A percentile compares a stretch with the other conserved stretches of the same genome.
These are phyloP conservation scores for Sporothrix brasiliensis DNA, from an alignment of 2,329 filamentous ascomycete genomes.

Conservation along the genomic window DNA sequence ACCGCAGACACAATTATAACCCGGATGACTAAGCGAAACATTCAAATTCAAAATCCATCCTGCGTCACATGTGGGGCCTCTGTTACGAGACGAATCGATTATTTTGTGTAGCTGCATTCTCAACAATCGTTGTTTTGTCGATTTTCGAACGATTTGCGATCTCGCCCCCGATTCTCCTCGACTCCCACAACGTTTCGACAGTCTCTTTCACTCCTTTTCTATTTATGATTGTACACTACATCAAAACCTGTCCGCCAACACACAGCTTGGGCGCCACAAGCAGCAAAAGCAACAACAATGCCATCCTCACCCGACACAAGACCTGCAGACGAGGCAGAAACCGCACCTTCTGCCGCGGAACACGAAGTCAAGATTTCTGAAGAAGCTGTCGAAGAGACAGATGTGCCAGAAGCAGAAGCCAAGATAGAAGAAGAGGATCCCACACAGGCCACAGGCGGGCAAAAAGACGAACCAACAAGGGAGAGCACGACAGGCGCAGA, in stretches of 20 bases:
- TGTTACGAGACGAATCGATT: not conserved
- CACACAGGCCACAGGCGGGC: not conserved
- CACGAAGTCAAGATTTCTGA: not conserved
- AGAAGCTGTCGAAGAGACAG: not conserved
- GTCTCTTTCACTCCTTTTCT: not conserved
- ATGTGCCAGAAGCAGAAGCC: not conserved
- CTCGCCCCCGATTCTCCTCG: too few relatives aligned
- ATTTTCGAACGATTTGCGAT: not conserved
- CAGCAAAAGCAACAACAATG: conserved; percentile 13
- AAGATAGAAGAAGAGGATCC: not conserved
- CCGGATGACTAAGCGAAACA: too few relatives aligned
- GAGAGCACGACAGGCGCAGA: not conserved
- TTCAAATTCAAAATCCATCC: too few relatives aligned
- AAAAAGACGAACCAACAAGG: not conserved
- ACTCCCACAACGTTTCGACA: too few relatives aligned
- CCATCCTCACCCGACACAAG: conserved; percentile 17
- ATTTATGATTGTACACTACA: not conserved
- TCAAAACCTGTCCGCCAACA: not conserved
- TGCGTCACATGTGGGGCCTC: conserved; percentile 7
- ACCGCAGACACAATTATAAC: too few relatives aligned
- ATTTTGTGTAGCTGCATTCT: not conserved
- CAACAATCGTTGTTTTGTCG: not conserved
- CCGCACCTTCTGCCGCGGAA: not conserved
- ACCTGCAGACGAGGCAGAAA: not conserved
- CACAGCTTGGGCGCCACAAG: not conserved